Percentiles rank a stretch among this genome's conserved stretches.
Conservation (phyloP, 768 basidiomycete species). For the Tremella yokohamensis region DNA sequence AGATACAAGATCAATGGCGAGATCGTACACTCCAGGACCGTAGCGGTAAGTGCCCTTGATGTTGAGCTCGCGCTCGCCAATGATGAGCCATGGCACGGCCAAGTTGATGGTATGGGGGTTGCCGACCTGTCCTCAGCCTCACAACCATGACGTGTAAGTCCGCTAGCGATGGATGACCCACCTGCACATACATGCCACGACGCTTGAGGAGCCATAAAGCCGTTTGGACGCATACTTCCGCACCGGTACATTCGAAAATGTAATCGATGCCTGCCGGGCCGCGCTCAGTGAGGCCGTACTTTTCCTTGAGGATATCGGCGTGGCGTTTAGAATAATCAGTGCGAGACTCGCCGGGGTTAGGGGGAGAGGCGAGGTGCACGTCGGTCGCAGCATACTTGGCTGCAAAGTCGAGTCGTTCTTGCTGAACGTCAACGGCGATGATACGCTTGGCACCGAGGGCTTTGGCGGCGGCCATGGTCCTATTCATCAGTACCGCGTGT, state of each 20-base stretch:
- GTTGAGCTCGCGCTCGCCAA: constrained; percentile 8
- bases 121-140: background rate
- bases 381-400: constrained; percentile 79
- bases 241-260: constrained; percentile 85
- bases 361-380: constrained; percentile 32
- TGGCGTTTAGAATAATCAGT: background rate
- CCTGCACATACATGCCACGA: constrained; percentile 12
- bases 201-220: constrained; percentile 67
- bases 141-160: background rate
- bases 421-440: constrained; percentile 63
- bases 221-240: constrained; percentile 84
- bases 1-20: constrained; percentile 79
- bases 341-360: constrained; percentile 32
- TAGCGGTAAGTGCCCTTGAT: constrained; percentile 20
- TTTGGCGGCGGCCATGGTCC: constrained; percentile 82
- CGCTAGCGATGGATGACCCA: background rate
- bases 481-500: background rate
- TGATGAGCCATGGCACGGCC: constrained; percentile 9
- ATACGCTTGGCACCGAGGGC: constrained; percentile 82
- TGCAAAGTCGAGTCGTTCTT: constrained; percentile 77
- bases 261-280: constrained; percentile 72
- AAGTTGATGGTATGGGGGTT: constrained; percentile 5
- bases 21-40: constrained; percentile 51
- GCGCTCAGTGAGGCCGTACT: constrained; percentile 65
- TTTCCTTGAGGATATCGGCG: constrained; percentile 52